Evolutionary conservation across 2,329 filamentous ascomycete genomes (phyloP).

Genomic region (Botryotinia convoluta): DNA sequence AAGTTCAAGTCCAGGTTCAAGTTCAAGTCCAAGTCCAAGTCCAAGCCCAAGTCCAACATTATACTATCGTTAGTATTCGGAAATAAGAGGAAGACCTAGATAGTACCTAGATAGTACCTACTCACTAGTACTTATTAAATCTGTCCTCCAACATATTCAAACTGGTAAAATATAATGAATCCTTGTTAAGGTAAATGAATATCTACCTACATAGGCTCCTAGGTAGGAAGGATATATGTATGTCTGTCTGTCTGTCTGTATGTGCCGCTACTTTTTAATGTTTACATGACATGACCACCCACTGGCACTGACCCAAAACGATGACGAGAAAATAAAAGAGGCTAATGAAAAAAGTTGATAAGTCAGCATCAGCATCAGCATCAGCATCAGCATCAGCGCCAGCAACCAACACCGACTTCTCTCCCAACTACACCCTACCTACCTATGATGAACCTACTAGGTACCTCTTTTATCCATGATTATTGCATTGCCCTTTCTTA

Average conservation of each 20-base stretch:
- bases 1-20: too few relatives aligned
- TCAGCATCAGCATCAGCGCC: neutral
- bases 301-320: neutral
- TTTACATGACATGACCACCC: neutral
- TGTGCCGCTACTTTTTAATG: neutral
- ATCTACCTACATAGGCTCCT: neutral
- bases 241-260: neutral
- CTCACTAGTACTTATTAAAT: neutral
- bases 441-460: neutral
- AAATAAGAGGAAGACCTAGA: neutral
- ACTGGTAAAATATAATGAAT: neutral
- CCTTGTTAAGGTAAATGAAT: neutral
- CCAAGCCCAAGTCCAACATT: neutral
- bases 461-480: neutral
- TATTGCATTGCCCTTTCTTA: neutral
- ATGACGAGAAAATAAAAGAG: neutral
- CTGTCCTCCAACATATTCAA: neutral
- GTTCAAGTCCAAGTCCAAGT: neutral
- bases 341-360: neutral
- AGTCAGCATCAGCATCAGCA: neutral
- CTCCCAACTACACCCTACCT: too few relatives aligned
- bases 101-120: neutral
- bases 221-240: neutral
- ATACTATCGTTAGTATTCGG: neutral
- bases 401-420: neutral